Conservation (phyloP, 495 filamentous ascomycete species). For the Darksidea phi region DNA sequence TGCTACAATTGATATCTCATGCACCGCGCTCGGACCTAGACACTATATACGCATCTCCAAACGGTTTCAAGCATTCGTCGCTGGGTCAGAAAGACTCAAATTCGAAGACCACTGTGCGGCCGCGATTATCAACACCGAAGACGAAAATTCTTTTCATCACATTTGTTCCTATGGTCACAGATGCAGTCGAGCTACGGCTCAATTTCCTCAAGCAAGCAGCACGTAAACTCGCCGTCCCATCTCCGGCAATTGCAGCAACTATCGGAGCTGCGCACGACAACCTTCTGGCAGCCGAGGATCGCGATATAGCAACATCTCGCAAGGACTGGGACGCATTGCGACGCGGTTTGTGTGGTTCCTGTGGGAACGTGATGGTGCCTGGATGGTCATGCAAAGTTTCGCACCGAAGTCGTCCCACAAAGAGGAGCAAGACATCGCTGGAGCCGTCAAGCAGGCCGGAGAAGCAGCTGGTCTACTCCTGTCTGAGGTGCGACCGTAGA, state of each 20-base stretch:
- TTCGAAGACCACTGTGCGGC: too few species aligned
- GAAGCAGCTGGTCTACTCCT: conserved; percentile 31
- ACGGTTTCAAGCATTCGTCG: too few species aligned
- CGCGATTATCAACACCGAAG: too few species aligned
- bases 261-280: conserved; percentile 48
- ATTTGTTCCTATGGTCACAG: background rate
- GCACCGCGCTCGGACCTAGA: too few species aligned
- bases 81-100: too few species aligned
- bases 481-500: conserved; percentile 29
- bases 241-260: conserved; percentile 53
- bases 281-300: conserved; percentile 46
- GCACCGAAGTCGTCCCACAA: background rate
- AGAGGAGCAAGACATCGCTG: conserved; percentile 13
- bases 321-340: conserved; percentile 44
- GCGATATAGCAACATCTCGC: conserved; percentile 34
- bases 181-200: conserved; percentile 4
- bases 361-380: conserved; percentile 51
- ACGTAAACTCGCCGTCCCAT: conserved; percentile 42
- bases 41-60: too few species aligned
- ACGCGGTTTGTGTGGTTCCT: conserved; percentile 52
- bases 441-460: conserved; percentile 42
- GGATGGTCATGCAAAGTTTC: conserved; percentile 45
- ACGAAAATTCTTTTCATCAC: too few species aligned
- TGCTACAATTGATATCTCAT: too few species aligned
- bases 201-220: conserved; percentile 51